Conservation (phyloP, 257 asterid genomes). For the Salvia splendens region DNA sequence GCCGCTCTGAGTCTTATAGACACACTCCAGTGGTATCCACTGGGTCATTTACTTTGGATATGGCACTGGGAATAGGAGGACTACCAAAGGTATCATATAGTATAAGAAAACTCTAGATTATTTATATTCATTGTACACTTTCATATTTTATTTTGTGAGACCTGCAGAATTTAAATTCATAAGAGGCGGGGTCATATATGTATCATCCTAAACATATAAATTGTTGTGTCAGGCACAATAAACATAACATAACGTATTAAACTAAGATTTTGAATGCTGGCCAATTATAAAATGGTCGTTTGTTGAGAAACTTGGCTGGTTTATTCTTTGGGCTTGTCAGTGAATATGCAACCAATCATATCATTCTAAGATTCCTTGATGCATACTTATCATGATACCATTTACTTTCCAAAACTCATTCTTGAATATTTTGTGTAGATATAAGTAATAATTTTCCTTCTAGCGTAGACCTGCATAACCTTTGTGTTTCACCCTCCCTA, state of each 20-base stretch:
- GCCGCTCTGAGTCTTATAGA: constrained; percentile 48
- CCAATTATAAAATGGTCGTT: constrained; percentile 9
- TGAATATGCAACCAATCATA: constrained; percentile 11
- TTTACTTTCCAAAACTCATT: constrained; percentile 12
- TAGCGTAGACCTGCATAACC: too few species aligned
- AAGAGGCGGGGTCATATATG: constrained; percentile 12
- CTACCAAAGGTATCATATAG: constrained; percentile 72
- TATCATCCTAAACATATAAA: background rate
- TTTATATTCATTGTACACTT: constrained; percentile 17
- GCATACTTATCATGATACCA: constrained; percentile 7
- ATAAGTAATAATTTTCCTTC: background rate
- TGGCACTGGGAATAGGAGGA: constrained; percentile 90
- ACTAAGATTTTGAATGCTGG: constrained; percentile 17
- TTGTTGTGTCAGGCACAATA: constrained; percentile 8
- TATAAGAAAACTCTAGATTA: background rate
- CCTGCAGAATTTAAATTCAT: background rate
- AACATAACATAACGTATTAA: background rate
- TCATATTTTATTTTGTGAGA: constrained; percentile 3
- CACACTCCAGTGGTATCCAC: constrained; percentile 85
- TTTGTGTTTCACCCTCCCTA: background rate
- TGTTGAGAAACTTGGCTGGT: background rate
- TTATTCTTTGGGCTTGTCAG: constrained; percentile 7
- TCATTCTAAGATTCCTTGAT: constrained; percentile 5
- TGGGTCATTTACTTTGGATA: constrained; percentile 86
- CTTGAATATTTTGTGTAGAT: constrained; percentile 14